Evolutionary conservation across 73 alveolate genomes (phyloP), one percentile per base, ranked within the genome.

Genomic region (Paramecium sonneborni): DNA sequence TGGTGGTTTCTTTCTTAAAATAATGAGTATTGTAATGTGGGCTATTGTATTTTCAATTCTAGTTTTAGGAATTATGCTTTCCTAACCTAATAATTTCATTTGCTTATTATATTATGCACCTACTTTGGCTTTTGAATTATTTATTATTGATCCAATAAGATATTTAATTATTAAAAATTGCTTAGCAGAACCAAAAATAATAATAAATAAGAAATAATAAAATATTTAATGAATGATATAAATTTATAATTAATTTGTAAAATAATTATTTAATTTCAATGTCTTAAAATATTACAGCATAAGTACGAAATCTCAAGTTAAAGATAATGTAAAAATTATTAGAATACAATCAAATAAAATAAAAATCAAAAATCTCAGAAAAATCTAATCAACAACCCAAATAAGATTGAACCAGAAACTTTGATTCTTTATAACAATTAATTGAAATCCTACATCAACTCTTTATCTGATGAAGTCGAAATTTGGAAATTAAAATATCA

Each of bases 271-370:
- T 4, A 52, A n/a, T 52, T 52, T 52, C 18, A 11, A 62, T 62
- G 84, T 62, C 84, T 62, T 44, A 62, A 62, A 62, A 26, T 62
- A 7, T 26, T 26, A 62, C 24, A 62, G 52, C 44, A 30, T 62
- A 32, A 62, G 44, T 32, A 62, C 84, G 24, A 62, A 62, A 62
- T 62, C 23, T 62, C 84, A 14, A 62, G 48, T 30, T 32, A 26
- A n/a, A 62, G 84, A 62, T 32, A 62, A 62, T 26, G 84, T 62
- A 46, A 62, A 62, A 62, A 62, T 62, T 1, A 62, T 62, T 62
- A 62, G 84, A 32, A 62, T 62, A 30, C 20, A 62, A 62, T 62
- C 84, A 7, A 62, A 62, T 32, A n/a, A n/a, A n/a, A n/a, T n/a
- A 62, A 62, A 32, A 62, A 11, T 30, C 44, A 26, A 5, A 62